These are phyloP conservation scores for Diaporthe citri DNA, from an alignment of 2,329 filamentous ascomycete genomes.

Conservation along the genomic window DNA sequence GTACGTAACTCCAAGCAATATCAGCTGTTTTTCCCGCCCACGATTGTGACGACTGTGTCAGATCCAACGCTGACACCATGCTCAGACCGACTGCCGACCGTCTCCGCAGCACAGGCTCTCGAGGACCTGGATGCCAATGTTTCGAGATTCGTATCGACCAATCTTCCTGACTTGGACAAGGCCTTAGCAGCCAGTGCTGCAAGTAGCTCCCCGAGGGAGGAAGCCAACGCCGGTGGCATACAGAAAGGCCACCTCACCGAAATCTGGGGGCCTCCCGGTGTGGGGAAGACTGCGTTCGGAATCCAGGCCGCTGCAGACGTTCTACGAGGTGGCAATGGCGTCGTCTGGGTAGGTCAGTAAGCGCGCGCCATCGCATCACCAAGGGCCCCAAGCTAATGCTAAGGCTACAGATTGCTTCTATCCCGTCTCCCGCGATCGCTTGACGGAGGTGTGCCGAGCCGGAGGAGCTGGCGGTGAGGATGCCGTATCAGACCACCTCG, in stretches of 20 bases:
- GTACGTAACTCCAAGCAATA: conserved; percentile 53
- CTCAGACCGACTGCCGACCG: conserved; percentile 80
- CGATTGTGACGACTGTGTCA: neutral
- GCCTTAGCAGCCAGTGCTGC: conserved; percentile 53
- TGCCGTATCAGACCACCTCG: conserved; percentile 42
- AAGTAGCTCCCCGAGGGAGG: conserved; percentile 37
- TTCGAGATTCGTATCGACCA: conserved; percentile 67
- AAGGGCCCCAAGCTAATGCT: conserved; percentile 26
- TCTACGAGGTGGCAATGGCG: conserved; percentile 70
- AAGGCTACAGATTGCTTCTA: conserved; percentile 61
- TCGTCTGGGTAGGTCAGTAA: conserved; percentile 85
- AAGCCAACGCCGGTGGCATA: conserved; percentile 66
- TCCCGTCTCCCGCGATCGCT: conserved; percentile 53
- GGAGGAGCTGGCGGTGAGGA: conserved; percentile 22
- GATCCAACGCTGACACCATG: conserved; percentile 16
- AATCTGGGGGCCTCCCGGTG: conserved; percentile 87
- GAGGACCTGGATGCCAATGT: conserved; percentile 67
- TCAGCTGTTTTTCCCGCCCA: conserved; percentile 33
- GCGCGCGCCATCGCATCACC: conserved; percentile 23
- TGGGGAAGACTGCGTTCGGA: conserved; percentile 86
- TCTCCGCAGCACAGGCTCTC: conserved; percentile 81
- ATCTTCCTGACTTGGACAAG: conserved; percentile 65
- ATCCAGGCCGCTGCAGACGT: conserved; percentile 77
- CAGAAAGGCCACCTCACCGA: conserved; percentile 85
- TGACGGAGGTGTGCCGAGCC: conserved; percentile 48